phyloP scores from a whole-genome alignment of 192 early-diverging fungal species.

The Paraglomus brasilianum region DNA sequence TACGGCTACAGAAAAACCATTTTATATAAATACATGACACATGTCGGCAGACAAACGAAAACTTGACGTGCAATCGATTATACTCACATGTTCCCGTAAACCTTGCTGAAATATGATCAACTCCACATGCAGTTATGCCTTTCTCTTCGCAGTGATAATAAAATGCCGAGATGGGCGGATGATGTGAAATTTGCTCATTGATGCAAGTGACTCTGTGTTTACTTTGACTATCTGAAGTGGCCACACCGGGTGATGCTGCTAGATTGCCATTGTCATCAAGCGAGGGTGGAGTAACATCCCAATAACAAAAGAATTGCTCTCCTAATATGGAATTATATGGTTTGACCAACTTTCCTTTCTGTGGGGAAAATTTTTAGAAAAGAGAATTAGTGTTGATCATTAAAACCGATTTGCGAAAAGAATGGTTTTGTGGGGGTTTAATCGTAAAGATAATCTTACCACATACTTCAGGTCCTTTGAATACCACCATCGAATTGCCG shows the following conservation, averaged over 20 bases:
- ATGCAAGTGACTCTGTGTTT: constrained; percentile 52
- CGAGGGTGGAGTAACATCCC: constrained; percentile 42
- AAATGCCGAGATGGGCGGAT: constrained; percentile 61
- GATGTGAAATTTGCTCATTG: constrained; percentile 64
- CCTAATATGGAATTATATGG: constrained; percentile 60
- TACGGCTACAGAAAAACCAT: constrained; percentile 42
- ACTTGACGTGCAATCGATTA: not conserved
- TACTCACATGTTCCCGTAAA: constrained; percentile 67
- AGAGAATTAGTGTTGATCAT: too few relatives aligned
- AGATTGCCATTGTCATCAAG: constrained; percentile 42
- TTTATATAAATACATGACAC: too few relatives aligned
- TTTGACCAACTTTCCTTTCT: constrained; percentile 49
- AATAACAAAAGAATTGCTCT: constrained; percentile 58
- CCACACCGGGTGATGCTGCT: constrained; percentile 23
- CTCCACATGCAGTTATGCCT: constrained; percentile 61
- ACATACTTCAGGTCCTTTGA: constrained; percentile 66
- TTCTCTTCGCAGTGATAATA: constrained; percentile 60
- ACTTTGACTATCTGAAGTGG: constrained; percentile 10
- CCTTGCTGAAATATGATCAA: constrained; percentile 70
- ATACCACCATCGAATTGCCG: constrained; percentile 69
- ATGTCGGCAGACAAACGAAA: too few relatives aligned
- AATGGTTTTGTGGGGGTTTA: too few relatives aligned
- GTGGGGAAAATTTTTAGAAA: not conserved
- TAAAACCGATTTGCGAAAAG: too few relatives aligned
- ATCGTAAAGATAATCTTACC: too few relatives aligned